A percentile compares a stretch with the other conserved stretches of the same genome.
Evolutionary conservation across 148 eudicot species (phyloP).

Genomic region (Chenopodium album): DNA sequence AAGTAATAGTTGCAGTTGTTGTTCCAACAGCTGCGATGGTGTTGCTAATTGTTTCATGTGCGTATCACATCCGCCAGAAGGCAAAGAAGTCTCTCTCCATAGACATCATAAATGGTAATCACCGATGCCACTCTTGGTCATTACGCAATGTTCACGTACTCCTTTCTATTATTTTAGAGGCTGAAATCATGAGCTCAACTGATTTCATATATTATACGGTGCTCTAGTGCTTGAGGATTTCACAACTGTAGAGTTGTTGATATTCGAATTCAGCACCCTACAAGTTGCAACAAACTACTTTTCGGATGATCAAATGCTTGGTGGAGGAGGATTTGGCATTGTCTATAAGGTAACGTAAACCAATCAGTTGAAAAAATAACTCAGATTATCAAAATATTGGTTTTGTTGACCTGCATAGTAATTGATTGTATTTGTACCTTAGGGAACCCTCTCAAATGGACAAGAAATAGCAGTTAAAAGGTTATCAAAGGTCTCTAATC

Average conservation of each 20-base stretch:
- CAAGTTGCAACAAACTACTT: constrained; percentile 3
- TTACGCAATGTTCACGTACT: too few relatives aligned
- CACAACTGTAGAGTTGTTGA: neutral
- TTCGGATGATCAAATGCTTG: constrained; percentile 1
- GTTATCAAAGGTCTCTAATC: constrained; percentile 18
- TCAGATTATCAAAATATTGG: too few relatives aligned
- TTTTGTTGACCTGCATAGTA: neutral
- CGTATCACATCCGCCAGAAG: neutral
- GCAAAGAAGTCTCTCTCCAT: neutral
- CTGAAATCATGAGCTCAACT: neutral
- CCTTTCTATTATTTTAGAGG: too few relatives aligned
- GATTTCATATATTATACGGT: neutral
- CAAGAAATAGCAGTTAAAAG: constrained; percentile 34
- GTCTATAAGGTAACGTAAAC: neutral
- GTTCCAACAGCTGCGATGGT: constrained; percentile 1
- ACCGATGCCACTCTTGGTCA: too few relatives aligned
- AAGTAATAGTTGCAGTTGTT: constrained; percentile 1
- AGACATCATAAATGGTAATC: neutral
- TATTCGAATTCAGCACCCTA: neutral
- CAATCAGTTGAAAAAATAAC: too few relatives aligned
- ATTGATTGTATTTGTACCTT: neutral
- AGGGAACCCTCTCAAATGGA: constrained; percentile 29
- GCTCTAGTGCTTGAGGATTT: neutral
- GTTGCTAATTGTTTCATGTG: neutral
- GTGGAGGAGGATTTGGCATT: constrained; percentile 1